These are phyloP conservation scores for Rhytidiadelphus loreus DNA, from an alignment of 225 moss, liverwort and hornwort species.

Conservation along the genomic window DNA sequence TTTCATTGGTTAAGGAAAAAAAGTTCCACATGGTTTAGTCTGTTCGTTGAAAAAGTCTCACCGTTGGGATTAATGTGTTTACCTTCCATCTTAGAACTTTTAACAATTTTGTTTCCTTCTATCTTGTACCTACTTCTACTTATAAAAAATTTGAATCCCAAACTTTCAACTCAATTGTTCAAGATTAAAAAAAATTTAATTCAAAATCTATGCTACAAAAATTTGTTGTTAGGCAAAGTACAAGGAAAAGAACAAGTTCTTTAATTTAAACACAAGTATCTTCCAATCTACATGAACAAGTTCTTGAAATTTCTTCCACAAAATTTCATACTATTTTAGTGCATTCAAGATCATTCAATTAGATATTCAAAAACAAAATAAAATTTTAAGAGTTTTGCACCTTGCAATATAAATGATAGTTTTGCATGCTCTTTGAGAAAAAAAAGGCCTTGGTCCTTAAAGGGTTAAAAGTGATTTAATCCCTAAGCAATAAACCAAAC, in stretches of 20 bases:
- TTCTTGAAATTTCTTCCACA: neutral
- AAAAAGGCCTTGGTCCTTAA: neutral
- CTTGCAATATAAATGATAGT: neutral
- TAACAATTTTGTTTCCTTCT: accelerated
- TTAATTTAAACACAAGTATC: neutral
- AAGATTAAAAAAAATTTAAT: neutral
- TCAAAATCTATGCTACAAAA: neutral
- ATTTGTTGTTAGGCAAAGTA: neutral
- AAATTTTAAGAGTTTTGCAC: neutral
- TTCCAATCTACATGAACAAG: neutral
- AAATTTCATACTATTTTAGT: neutral
- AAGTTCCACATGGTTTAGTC: neutral
- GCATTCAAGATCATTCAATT: neutral
- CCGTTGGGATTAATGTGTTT: accelerated
- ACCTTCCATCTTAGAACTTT: neutral
- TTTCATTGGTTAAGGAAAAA: neutral
- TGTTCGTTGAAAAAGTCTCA: neutral
- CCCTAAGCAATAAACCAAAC: neutral
- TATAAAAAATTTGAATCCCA: neutral
- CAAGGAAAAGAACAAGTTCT: neutral
- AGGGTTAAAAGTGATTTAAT: neutral
- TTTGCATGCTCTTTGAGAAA: neutral
- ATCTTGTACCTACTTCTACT: neutral
- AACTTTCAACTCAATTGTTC: neutral
- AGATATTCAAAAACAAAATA: neutral